Base-by-base conservation (phyloP, 805 yeast species). In the Candida oleophila region DNA sequence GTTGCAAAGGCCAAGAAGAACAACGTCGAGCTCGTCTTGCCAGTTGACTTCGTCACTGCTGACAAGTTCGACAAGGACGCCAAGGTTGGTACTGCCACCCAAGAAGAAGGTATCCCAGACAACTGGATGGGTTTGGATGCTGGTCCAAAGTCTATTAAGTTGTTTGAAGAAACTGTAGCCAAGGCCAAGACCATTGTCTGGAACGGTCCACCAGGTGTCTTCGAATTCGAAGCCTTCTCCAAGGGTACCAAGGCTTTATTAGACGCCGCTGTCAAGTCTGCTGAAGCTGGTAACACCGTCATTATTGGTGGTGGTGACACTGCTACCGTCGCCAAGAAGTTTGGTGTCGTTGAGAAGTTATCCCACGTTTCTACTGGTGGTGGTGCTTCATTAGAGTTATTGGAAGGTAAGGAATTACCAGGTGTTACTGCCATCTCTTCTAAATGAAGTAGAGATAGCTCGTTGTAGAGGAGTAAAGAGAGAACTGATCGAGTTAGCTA, bases 151-250 rank as follows among this genome's bases (percentile, higher is more conserved):
- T 81, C 96, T 52, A 78, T 82, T 64, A 80, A 83, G 72, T 79
- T 87, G 59, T 94, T 87, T 69, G 81, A 85, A 57, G 83, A 76
- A 56, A 85, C 96, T 55, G 89, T 94, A 61, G 86, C 87, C 56
- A 80, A 85, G 74, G 95, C 99, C 60, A 90, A 92, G 84, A 94
- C 99, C 64, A 92, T 94, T 64, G 94, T 94, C 69, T 94, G 99
- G 99, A 94, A 94, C 80, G 99, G 99, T 71, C 99, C 99, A 56
- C 97, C 99, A 74, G 99, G 99, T 81, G 99, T 94, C 61, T 94
- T 94, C 71, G 99, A 94, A 80, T 94, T 94, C 66, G 96, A 89
- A 59, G 80, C 80, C 64, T 94, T 94, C 69, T 86, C 97, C 59
- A 73, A 73, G 50, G 98, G 98, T 76, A 92, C 98, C 68, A 88